Percentiles rank a stretch among this genome's conserved stretches.
These are phyloP conservation scores for Phaeolepiota aurea DNA, from an alignment of 768 basidiomycete species.

Conservation along the genomic window DNA sequence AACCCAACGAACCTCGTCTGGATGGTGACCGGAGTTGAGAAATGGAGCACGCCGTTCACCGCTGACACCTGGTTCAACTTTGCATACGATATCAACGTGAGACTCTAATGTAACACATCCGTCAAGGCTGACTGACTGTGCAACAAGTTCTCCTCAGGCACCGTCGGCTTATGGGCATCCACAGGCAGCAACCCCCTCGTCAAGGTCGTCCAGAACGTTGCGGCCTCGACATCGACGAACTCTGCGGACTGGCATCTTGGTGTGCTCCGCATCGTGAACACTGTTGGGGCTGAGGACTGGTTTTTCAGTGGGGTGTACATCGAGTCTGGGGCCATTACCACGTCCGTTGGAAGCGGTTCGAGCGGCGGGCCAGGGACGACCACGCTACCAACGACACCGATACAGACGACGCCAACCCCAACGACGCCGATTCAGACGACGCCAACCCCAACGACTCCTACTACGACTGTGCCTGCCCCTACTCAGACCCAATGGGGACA, in stretches of 20 bases:
- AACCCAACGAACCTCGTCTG: constrained; percentile 43
- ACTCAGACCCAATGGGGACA: constrained; percentile 39
- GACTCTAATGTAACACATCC: constrained; percentile 7
- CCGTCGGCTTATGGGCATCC: constrained; percentile 52
- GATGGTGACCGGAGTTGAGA: constrained; percentile 34
- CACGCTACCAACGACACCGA: constrained; percentile 7
- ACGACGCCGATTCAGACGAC: constrained; percentile 15
- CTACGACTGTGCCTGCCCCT: constrained; percentile 27
- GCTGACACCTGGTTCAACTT: constrained; percentile 58
- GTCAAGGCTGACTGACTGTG: not conserved
- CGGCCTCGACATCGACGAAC: constrained; percentile 47
- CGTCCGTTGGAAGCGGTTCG: constrained; percentile 31
- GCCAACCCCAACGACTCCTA: constrained; percentile 12
- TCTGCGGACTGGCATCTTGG: constrained; percentile 56
- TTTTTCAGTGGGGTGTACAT: constrained; percentile 56
- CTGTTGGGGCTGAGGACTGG: constrained; percentile 41
- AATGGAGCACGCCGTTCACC: constrained; percentile 44
- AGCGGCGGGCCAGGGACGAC: constrained; percentile 11
- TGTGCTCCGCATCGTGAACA: constrained; percentile 46
- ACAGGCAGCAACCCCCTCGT: constrained; percentile 37
- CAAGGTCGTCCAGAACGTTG: constrained; percentile 38
- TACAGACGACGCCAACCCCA: constrained; percentile 11
- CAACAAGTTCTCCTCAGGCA: constrained; percentile 39
- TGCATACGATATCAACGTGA: constrained; percentile 54
- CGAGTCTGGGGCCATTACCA: constrained; percentile 49